A percentile compares a stretch with the other conserved stretches of the same genome.
Evolutionary conservation across 257 asterid genomes (phyloP).

Genomic region (Sherardia arvensis): DNA sequence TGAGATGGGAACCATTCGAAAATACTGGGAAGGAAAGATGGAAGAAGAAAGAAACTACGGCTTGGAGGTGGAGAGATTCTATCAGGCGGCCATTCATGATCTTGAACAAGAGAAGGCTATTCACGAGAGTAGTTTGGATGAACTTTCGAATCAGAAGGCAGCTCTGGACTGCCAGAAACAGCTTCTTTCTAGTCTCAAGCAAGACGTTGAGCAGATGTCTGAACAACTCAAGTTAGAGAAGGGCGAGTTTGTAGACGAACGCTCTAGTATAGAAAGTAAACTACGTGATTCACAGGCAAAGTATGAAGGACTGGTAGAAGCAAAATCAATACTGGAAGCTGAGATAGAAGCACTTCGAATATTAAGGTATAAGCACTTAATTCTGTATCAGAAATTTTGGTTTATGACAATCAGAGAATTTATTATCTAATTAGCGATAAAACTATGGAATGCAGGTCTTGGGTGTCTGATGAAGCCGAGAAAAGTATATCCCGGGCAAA

Average conservation of each 20-base stretch:
- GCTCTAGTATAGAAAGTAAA: constrained; percentile 17
- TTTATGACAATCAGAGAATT: background rate
- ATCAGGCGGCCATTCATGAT: constrained; percentile 27
- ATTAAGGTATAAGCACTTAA: constrained; percentile 43
- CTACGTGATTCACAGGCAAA: constrained; percentile 35
- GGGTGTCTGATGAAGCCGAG: constrained; percentile 91
- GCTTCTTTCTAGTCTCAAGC: constrained; percentile 55
- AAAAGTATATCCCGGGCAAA: constrained; percentile 71
- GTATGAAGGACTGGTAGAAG: constrained; percentile 47
- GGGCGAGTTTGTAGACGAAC: constrained; percentile 34
- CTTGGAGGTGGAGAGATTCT: constrained; percentile 40
- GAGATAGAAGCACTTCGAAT: constrained; percentile 74
- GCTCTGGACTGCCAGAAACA: constrained; percentile 83
- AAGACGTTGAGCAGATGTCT: constrained; percentile 61
- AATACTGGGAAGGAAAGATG: constrained; percentile 50
- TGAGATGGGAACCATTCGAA: constrained; percentile 61
- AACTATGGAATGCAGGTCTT: constrained; percentile 41
- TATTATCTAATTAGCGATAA: background rate
- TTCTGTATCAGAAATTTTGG: no score
- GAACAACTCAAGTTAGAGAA: constrained; percentile 38
- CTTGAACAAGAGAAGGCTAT: constrained; percentile 50
- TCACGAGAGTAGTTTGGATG: constrained; percentile 36
- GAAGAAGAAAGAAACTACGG: constrained; percentile 56
- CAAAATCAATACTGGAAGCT: constrained; percentile 71
- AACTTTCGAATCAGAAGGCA: constrained; percentile 56